A percentile compares a stretch with the other conserved stretches of the same genome.
Conservation (phyloP, 495 filamentous ascomycete species). For the Extremus antarcticus region DNA sequence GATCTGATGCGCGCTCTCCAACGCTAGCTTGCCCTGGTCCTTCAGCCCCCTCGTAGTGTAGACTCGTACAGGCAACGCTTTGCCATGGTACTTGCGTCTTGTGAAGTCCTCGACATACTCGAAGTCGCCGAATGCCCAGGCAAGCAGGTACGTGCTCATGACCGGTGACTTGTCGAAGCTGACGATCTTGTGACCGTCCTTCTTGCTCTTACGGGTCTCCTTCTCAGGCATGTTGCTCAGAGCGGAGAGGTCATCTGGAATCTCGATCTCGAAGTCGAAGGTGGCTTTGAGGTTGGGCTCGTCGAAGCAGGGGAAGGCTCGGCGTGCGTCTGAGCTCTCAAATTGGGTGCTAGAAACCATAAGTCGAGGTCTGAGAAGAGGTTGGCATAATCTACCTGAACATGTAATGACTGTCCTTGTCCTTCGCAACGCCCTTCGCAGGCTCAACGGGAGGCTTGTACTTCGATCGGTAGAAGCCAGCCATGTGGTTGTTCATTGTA, state of each 20-base stretch:
- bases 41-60: constrained; percentile 88
- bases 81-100: constrained; percentile 75
- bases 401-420: constrained; percentile 63
- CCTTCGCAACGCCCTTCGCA: constrained; percentile 60
- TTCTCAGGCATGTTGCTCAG: constrained; percentile 92
- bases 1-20: constrained; percentile 75
- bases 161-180: constrained; percentile 76
- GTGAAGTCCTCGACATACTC: constrained; percentile 91
- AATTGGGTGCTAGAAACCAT: constrained; percentile 86
- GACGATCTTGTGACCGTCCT: constrained; percentile 60
- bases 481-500: constrained; percentile 75
- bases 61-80: constrained; percentile 81
- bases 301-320: constrained; percentile 95
- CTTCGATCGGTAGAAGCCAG: constrained; percentile 89
- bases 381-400: too few relatives aligned
- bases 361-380: too few relatives aligned
- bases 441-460: constrained; percentile 71
- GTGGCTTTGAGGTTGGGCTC: constrained; percentile 94
- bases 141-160: constrained; percentile 92
- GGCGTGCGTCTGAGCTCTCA: constrained; percentile 85
- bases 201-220: constrained; percentile 45
- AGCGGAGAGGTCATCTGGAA: constrained; percentile 75
- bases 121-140: constrained; percentile 95
- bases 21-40: constrained; percentile 74
- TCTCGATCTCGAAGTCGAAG: constrained; percentile 84